Base-by-base conservation (phyloP, 805 yeast species). In the Ogataea parapolymorpha region DNA sequence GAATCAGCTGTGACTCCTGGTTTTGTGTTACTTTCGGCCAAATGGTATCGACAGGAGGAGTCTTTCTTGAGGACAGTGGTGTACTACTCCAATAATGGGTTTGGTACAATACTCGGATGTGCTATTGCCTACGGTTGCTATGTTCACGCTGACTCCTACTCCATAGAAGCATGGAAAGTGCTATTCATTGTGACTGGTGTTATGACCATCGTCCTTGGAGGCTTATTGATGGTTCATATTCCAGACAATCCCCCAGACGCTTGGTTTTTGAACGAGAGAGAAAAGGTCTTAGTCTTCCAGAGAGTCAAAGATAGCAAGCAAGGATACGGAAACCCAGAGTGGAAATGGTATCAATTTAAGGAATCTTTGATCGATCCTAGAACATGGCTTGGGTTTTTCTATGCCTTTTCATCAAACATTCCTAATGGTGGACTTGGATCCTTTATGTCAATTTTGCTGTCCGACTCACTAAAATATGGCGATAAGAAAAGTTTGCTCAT, bases 171-270 rank as follows among this genome's bases (percentile, higher is more conserved):
- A 3, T 85, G 90, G 90, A 78, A 74, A 53, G 56, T 77, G 11
- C 57, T 80, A 3, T 84, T 73, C 55, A 62, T 84, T 35, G 66
- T 81, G 23, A 71, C 76, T 30, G 95, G 93, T 12, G 56, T 68
- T 6, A 67, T 78, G 42, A 80, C 87, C 2, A 58, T 80, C 6
- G 53, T 72, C 9, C 52, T 77, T 12, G 85, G 84, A 5, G 38
- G 72, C 9, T 39, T 70, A 9, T 66, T 78, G 44, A 58, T 59
- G 32, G 48, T 75, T 39, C 76, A 75, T 57, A 54, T 82, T 36
- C 85, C 86, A 12, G 80, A 77, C 48, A 58, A 65, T 25, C 86
- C 87, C 20, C 58, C 59, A 55, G 39, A 43, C 10, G 72, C 73
- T 10, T 62, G 68, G 67, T 68, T 66, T 41, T 56, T 70, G 46